Conservation (phyloP, 2,329 filamentous ascomycete species). For the Hymenoscyphus linearis region DNA sequence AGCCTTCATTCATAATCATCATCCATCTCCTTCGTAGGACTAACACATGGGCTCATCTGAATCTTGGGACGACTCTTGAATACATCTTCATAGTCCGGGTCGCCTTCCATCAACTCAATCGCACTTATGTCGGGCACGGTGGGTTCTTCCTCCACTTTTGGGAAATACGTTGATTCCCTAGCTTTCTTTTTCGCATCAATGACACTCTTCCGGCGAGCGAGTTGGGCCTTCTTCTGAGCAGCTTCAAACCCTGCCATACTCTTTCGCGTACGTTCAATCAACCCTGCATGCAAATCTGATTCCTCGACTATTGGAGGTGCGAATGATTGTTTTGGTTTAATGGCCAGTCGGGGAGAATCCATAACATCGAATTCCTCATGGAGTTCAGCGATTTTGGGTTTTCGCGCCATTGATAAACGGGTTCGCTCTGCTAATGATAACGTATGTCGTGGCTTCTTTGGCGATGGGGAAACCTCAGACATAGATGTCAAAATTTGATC, state of each 20-base stretch:
- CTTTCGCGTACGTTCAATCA: slow-evolving; percentile 52
- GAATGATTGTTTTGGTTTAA: slow-evolving; percentile 19
- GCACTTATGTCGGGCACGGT: slow-evolving; percentile 25
- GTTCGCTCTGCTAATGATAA: slow-evolving; percentile 73
- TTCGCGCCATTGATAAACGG: slow-evolving; percentile 69
- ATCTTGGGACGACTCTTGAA: slow-evolving; percentile 75
- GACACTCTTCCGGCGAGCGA: slow-evolving; percentile 47
- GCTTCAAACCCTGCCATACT: slow-evolving; percentile 60
- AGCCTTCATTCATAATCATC: not conserved
- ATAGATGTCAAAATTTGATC: slow-evolving; percentile 53
- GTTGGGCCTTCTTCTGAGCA: slow-evolving; percentile 53
- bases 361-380: slow-evolving; percentile 29
- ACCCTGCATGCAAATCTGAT: slow-evolving; percentile 25
- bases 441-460: slow-evolving; percentile 49
- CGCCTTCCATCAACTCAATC: slow-evolving; percentile 49
- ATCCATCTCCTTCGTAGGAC: slow-evolving; percentile 14
- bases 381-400: slow-evolving; percentile 29
- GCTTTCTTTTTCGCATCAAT: slow-evolving; percentile 40
- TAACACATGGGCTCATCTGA: slow-evolving; percentile 59
- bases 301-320: slow-evolving; percentile 11
- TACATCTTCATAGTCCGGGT: slow-evolving; percentile 70
- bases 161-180: slow-evolving; percentile 42
- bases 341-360: slow-evolving; percentile 21
- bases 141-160: slow-evolving; percentile 42
- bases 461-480: slow-evolving; percentile 51